These are phyloP conservation scores for Biscutella laevigata DNA, from an alignment of 441 rosid species.

Conservation along the genomic window DNA sequence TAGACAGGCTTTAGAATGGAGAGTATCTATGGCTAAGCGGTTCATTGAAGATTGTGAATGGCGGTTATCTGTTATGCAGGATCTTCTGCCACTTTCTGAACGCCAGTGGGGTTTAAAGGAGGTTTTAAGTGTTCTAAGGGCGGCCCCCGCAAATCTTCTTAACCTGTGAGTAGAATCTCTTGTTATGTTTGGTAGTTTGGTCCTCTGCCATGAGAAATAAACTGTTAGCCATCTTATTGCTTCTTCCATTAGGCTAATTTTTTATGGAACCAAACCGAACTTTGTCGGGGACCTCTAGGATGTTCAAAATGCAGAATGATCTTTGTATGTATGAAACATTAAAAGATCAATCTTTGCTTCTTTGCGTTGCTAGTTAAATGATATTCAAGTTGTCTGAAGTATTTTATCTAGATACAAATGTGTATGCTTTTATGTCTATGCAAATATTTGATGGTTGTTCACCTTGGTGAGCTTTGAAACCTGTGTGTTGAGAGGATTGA, in stretches of 20 bases:
- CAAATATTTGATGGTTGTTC: not conserved
- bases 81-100: conserved; percentile 82
- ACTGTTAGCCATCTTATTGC: not conserved
- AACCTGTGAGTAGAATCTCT: conserved; percentile 62
- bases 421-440: not conserved
- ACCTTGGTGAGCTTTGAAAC: not conserved
- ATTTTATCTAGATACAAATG: not conserved
- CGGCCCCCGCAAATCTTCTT: conserved; percentile 91
- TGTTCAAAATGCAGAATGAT: not conserved
- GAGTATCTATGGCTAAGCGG: conserved; percentile 57
- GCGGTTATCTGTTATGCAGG: conserved; percentile 89
- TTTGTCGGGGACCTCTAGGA: not conserved
- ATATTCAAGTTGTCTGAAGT: not conserved
- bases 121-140: conserved; percentile 82
- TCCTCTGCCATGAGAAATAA: not conserved
- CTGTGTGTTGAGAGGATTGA: conserved; percentile 3
- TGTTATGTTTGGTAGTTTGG: conserved; percentile 16
- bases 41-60: conserved; percentile 98
- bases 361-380: not conserved
- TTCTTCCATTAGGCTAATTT: conserved; percentile 3
- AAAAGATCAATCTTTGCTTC: not conserved
- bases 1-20: conserved; percentile 90
- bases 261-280: not conserved
- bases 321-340: not conserved
- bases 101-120: conserved; percentile 92